A percentile compares a stretch with the other conserved stretches of the same genome.
Evolutionary conservation across 345 rosid genomes (phyloP).

Genomic region (Cardamine chenopodiifolia): DNA sequence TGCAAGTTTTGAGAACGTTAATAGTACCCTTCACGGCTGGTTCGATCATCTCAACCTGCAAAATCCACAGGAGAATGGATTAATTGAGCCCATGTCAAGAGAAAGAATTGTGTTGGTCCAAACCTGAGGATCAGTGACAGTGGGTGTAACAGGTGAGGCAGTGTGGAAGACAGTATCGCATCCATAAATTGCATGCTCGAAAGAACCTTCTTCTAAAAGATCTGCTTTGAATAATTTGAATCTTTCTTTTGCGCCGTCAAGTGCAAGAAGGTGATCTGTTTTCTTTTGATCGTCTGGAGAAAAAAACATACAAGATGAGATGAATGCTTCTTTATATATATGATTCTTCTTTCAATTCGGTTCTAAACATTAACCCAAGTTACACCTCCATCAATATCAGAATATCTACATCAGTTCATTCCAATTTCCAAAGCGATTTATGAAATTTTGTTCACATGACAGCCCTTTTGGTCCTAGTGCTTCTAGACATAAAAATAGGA

Average conservation of each 20-base stretch:
- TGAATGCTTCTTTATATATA: no score
- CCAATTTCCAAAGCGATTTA: no score
- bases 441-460: no score
- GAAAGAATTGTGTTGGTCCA: neutral
- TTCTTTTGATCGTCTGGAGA: conserved; percentile 39
- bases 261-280: conserved; percentile 18
- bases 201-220: conserved; percentile 24
- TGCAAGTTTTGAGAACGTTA: conserved; percentile 49
- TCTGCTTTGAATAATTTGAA: conserved; percentile 29
- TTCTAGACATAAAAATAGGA: no score
- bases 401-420: no score
- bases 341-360: no score
- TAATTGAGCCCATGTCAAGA: neutral
- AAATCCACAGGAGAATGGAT: neutral
- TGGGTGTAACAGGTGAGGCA: conserved; percentile 48
- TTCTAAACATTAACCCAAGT: no score
- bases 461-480: no score
- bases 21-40: conserved; percentile 54
- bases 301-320: neutral
- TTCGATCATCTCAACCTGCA: conserved; percentile 46
- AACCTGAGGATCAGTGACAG: conserved; percentile 45
- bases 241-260: conserved; percentile 39
- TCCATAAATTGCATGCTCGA: conserved; percentile 46
- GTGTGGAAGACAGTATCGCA: conserved; percentile 59
- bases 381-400: no score